Conservation (phyloP, 768 basidiomycete genomes). For the Saitozyma sp. region DNA sequence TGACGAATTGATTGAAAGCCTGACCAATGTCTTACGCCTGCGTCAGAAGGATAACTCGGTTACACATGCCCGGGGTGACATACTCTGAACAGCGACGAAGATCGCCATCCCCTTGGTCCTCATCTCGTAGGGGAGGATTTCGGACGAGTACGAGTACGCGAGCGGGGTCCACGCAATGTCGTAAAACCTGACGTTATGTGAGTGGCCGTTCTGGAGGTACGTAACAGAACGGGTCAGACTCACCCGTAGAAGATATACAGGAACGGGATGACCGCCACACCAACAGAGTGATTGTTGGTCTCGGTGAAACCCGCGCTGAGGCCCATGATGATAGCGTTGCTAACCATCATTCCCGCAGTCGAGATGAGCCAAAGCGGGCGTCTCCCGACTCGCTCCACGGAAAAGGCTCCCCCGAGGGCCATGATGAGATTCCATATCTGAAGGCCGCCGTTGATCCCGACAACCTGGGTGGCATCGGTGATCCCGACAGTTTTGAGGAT, state of each 20-base stretch:
- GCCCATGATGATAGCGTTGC: slow-evolving; percentile 25
- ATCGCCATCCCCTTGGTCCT: slow-evolving; percentile 83
- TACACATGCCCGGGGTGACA: too few species aligned
- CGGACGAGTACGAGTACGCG: slow-evolving; percentile 14
- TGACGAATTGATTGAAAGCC: slow-evolving; percentile 24
- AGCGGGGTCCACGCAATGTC: slow-evolving; percentile 9
- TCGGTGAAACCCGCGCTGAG: slow-evolving; percentile 36
- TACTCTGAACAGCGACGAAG: slow-evolving; percentile 20
- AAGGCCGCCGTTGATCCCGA: slow-evolving; percentile 42
- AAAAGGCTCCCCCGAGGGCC: slow-evolving; percentile 16
- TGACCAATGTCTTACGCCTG: slow-evolving; percentile 7
- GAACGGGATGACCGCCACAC: slow-evolving; percentile 36
- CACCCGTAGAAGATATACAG: slow-evolving; percentile 22
- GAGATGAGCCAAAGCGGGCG: slow-evolving; percentile 29
- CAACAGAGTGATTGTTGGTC: slow-evolving; percentile 18
- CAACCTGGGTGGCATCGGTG: slow-evolving; percentile 35
- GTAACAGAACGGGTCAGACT: too few species aligned
- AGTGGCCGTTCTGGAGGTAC: not conserved
- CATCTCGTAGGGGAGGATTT: slow-evolving; percentile 62
- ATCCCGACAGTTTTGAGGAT: slow-evolving; percentile 43
- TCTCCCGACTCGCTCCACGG: slow-evolving; percentile 41
- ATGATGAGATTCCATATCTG: slow-evolving; percentile 30
- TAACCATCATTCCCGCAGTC: slow-evolving; percentile 26
- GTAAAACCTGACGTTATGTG: slow-evolving; percentile 21
- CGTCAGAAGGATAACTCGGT: too few species aligned